Conservation (phyloP, 805 yeast genomes). For the Wickerhamomyces pijperi region DNA sequence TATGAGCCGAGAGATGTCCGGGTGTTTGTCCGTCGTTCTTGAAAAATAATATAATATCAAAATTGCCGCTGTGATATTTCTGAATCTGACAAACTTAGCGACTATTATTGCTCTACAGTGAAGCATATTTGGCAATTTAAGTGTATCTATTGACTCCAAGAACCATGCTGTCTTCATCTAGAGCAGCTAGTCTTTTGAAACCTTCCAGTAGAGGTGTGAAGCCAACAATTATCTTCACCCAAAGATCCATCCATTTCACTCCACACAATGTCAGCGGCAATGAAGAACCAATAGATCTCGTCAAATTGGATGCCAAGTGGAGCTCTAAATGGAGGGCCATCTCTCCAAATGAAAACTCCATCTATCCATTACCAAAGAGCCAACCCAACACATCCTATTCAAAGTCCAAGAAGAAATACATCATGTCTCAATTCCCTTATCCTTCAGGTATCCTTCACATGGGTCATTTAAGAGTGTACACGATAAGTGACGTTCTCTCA, state of each 20-base stretch:
- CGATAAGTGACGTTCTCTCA: conserved; percentile 77
- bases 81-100: no score
- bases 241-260: background rate
- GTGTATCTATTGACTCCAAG: no score
- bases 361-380: conserved; percentile 24
- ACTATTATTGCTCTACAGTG: no score
- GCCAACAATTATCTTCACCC: no score
- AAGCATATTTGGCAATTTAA: no score
- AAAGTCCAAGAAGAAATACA: conserved; percentile 34
- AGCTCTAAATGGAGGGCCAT: conserved; percentile 30
- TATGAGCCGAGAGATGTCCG: no score
- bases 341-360: conserved; percentile 21
- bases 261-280: background rate
- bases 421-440: conserved; percentile 87
- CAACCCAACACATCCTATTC: conserved; percentile 5
- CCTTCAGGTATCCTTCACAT: conserved; percentile 90
- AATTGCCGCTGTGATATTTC: no score
- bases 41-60: no score
- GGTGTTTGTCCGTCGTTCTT: no score
- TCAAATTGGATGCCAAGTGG: conserved; percentile 39
- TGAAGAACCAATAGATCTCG: conserved; percentile 9
- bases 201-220: no score
- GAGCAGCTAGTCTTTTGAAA: no score
- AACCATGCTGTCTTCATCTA: no score
- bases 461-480: conserved; percentile 90